A percentile compares a stretch with the other conserved stretches of the same genome.
Conservation (phyloP, 768 basidiomycete genomes). For the Hericium rajendrae region DNA sequence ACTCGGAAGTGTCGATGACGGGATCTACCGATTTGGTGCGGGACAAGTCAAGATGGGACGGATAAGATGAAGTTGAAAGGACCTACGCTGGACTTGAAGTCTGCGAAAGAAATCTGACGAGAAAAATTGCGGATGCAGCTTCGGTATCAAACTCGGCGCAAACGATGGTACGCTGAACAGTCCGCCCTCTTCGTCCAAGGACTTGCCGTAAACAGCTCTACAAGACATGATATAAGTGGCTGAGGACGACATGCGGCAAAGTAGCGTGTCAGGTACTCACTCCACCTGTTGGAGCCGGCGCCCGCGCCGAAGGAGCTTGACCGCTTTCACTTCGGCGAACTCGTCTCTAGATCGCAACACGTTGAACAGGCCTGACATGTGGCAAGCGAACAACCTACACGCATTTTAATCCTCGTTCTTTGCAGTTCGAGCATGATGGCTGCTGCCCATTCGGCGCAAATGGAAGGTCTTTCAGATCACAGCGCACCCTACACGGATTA, state of each 20-base stretch:
- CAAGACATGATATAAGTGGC: slow-evolving; percentile 2
- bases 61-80: slow-evolving; percentile 1
- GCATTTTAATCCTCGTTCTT: slow-evolving; percentile 84
- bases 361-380: slow-evolving; percentile 3
- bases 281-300: slow-evolving; percentile 78
- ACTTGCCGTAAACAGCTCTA: slow-evolving; percentile 75
- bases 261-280: slow-evolving; percentile 32
- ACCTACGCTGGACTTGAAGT: slow-evolving; percentile 74
- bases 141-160: slow-evolving; percentile 52
- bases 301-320: slow-evolving; percentile 74
- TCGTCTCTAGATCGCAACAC: slow-evolving; percentile 54
- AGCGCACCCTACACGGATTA: slow-evolving; percentile 58
- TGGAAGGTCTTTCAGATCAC: slow-evolving; percentile 82
- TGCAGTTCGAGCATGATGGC: slow-evolving; percentile 78
- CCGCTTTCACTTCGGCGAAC: slow-evolving; percentile 84
- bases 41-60: not conserved
- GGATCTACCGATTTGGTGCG: slow-evolving; percentile 46
- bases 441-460: slow-evolving; percentile 32
- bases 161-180: slow-evolving; percentile 26
- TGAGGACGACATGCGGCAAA: slow-evolving; percentile 4
- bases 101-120: slow-evolving; percentile 75
- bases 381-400: slow-evolving; percentile 54
- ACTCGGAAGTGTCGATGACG: slow-evolving; percentile 74
- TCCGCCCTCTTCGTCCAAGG: slow-evolving; percentile 33
- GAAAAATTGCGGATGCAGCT: slow-evolving; percentile 72